These are phyloP conservation scores for Nelumbo lutea DNA, from an alignment of 164 flowering plant species.

Conservation along the genomic window DNA sequence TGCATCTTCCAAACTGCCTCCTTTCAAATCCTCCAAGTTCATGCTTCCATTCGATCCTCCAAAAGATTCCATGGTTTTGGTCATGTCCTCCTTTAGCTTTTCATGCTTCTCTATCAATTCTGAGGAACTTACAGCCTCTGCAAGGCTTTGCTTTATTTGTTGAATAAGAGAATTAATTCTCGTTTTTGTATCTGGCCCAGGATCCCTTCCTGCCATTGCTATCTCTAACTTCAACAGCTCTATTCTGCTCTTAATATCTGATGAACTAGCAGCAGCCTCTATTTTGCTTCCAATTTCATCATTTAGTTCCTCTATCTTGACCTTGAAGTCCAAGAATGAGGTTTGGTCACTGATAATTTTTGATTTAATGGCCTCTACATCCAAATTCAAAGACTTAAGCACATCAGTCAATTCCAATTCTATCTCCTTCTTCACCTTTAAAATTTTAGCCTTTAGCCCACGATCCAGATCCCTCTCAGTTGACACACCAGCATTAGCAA, in stretches of 20 bases:
- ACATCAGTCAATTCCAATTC: slow-evolving; percentile 36
- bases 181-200: slow-evolving; percentile 36
- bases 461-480: slow-evolving; percentile 28
- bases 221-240: slow-evolving; percentile 51
- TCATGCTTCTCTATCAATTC: slow-evolving; percentile 48
- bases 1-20: slow-evolving; percentile 20
- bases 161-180: slow-evolving; percentile 53
- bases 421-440: slow-evolving; percentile 44
- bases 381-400: slow-evolving; percentile 46
- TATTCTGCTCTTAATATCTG: slow-evolving; percentile 51
- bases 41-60: slow-evolving; percentile 34
- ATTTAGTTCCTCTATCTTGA: not conserved
- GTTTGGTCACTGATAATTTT: slow-evolving; percentile 20
- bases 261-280: slow-evolving; percentile 1
- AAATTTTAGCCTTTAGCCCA: slow-evolving; percentile 44
- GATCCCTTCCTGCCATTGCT: slow-evolving; percentile 46
- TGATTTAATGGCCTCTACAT: slow-evolving; percentile 27
- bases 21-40: slow-evolving; percentile 18
- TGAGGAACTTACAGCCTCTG: slow-evolving; percentile 38
- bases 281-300: not conserved
- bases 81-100: slow-evolving; percentile 39
- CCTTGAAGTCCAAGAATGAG: not conserved
- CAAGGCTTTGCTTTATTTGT: slow-evolving; percentile 51
- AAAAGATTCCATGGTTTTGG: slow-evolving; percentile 23
- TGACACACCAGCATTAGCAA: slow-evolving; percentile 36